Evolutionary conservation across 192 early-diverging fungal genomes (phyloP).

Genomic region (Mortierella alpina): DNA sequence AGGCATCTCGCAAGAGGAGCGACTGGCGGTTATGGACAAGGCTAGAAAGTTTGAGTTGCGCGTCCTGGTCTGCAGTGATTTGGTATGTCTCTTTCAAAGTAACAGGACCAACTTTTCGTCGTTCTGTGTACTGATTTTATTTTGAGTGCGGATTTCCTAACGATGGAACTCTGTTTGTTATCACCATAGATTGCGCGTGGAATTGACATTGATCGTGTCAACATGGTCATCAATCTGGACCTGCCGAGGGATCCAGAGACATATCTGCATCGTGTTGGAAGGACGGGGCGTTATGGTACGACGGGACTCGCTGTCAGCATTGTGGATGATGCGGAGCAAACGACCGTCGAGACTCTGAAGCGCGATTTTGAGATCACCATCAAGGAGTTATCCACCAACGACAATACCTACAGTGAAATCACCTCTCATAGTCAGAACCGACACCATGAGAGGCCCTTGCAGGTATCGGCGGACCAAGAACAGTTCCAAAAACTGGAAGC

Average conservation of each 20-base stretch:
- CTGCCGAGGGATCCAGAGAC: conserved; percentile 73
- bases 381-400: conserved; percentile 1
- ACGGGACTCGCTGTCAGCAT: conserved; percentile 68
- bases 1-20: conserved; percentile 56
- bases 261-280: conserved; percentile 84
- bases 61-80: conserved; percentile 69
- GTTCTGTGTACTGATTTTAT: not conserved
- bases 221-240: conserved; percentile 82
- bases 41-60: conserved; percentile 64
- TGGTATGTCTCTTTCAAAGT: conserved; percentile 47
- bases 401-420: conserved; percentile 8
- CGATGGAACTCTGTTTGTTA: not conserved
- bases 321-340: conserved; percentile 45
- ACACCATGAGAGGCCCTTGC: conserved; percentile 37
- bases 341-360: conserved; percentile 45
- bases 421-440: conserved; percentile 19
- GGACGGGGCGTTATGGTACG: conserved; percentile 82
- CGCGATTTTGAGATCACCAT: conserved; percentile 34
- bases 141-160: not conserved
- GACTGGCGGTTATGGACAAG: conserved; percentile 62
- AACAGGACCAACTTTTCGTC: not conserved
- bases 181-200: conserved; percentile 65
- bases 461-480: conserved; percentile 23
- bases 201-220: conserved; percentile 80
- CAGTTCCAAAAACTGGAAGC: conserved; percentile 30